Base-by-base conservation (phyloP, 352 stramenopile genomes). In the Halophytophthora batemanensis region DNA sequence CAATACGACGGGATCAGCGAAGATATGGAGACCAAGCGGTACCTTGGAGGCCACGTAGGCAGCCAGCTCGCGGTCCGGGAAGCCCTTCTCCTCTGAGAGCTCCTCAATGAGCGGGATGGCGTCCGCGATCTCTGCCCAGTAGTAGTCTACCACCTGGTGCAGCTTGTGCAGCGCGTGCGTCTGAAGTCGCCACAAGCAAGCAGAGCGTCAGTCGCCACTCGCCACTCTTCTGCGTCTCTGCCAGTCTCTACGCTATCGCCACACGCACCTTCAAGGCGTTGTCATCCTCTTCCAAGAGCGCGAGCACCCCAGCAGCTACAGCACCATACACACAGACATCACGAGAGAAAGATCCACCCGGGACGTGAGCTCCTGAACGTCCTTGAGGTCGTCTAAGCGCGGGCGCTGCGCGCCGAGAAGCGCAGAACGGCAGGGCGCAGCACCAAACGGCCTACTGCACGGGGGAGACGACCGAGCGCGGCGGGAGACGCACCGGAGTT, bases 121-220 rank as follows among this genome's bases (percentile, higher is more conserved):
- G 42, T 97, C 86, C 19, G 90, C 82, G 47, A 97, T 96, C 66
- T 98, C 93, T 7, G 92, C 83, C 94, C 94, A 98, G 69, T 96
- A 94, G 47, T 90, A 69, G 67, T 98, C 94, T 39, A 98, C 90
- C 23, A 98, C 82, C 40, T 82, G 71, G 63, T 95, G 84, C 51
- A 98, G 71, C 68, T 96, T 93, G 54, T 97, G 76, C 39, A 98
- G 73, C 38, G 92, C 92, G 69, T 97, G 86, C 35, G 81, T 76
- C 76, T 95, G 56, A 21, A 10, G 12, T 19, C 34, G 50, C 18
- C 29, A 59, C 52, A n/a, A 37, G 45, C 12, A 29, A n/a, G 45
- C 37, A 59, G 23, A 57, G 59, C 52, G 45, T 6, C 15, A 18
- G 12, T 1, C n/a, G n/a, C n/a, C n/a, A n/a, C n/a, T n/a, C n/a